These are phyloP conservation scores for Neoscytalidium dimidiatum DNA, from an alignment of 2,329 filamentous ascomycete genomes.

Conservation along the genomic window DNA sequence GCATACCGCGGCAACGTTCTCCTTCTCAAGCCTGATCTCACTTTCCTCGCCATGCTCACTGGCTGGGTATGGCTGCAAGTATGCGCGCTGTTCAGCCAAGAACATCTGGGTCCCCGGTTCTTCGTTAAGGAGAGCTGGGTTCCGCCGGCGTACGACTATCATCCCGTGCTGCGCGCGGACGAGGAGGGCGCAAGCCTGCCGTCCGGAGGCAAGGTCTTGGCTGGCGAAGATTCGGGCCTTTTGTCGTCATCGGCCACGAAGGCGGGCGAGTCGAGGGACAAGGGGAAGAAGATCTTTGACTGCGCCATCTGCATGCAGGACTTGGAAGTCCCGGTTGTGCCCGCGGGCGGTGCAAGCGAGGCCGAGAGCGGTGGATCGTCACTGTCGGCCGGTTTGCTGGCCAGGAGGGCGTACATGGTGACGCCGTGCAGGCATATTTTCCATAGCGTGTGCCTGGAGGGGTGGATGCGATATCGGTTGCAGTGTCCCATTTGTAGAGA, in stretches of 20 bases:
- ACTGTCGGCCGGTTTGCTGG: slow-evolving; percentile 65
- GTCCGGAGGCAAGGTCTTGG: slow-evolving; percentile 59
- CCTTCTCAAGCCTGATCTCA: slow-evolving; percentile 70
- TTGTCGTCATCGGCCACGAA: slow-evolving; percentile 14
- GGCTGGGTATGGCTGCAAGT: slow-evolving; percentile 90
- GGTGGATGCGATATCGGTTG: slow-evolving; percentile 91
- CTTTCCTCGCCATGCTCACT: slow-evolving; percentile 63
- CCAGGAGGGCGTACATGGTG: slow-evolving; percentile 88
- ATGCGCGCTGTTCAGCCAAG: slow-evolving; percentile 75
- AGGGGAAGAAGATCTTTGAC: slow-evolving; percentile 69
- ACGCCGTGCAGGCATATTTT: slow-evolving; percentile 97
- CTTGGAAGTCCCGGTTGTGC: slow-evolving; percentile 82
- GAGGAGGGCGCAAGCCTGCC: slow-evolving; percentile 76
- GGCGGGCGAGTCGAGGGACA: slow-evolving; percentile 50
- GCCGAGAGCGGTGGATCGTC: slow-evolving; percentile 44
- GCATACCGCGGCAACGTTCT: slow-evolving; percentile 76
- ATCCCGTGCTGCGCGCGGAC: slow-evolving; percentile 83
- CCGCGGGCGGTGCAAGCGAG: slow-evolving; percentile 53
- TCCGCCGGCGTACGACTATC: slow-evolving; percentile 85
- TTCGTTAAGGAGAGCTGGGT: slow-evolving; percentile 71
- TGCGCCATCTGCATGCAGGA: slow-evolving; percentile 94
- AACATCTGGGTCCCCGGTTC: slow-evolving; percentile 84
- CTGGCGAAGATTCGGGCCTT: slow-evolving; percentile 28
- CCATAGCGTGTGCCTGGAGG: slow-evolving; percentile 86
- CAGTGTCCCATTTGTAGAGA: slow-evolving; percentile 96